Conservation (phyloP, 164 flowering plant genomes). For the Amborella trichopoda region DNA sequence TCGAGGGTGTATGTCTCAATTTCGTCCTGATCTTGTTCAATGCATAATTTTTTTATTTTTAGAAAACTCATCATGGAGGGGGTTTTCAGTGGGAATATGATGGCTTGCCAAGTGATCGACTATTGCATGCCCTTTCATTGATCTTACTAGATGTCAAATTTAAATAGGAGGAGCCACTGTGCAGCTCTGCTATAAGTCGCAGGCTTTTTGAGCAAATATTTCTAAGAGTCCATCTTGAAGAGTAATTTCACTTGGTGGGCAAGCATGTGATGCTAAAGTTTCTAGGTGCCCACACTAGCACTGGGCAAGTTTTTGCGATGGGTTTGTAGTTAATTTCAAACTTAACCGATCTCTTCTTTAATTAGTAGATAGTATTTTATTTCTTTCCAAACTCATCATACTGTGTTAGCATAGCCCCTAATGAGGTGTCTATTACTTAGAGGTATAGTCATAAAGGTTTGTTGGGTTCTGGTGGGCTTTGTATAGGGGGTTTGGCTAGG, state of each 20-base stretch:
- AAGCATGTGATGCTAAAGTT: not conserved
- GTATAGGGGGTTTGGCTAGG: not conserved
- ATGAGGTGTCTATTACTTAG: not conserved
- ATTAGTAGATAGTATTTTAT: not conserved
- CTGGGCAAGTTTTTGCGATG: not conserved
- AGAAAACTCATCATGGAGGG: no score
- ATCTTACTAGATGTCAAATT: no score
- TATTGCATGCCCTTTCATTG: no score
- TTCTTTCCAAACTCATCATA: not conserved
- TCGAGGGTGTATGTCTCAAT: no score
- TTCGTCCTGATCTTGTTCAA: no score
- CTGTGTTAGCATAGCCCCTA: not conserved
- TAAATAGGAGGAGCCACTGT: no score
- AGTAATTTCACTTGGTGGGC: not conserved
- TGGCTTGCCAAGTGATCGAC: no score
- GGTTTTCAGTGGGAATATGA: no score
- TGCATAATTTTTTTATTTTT: no score
- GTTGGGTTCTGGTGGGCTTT: not conserved
- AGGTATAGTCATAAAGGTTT: not conserved
- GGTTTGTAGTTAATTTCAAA: not conserved
- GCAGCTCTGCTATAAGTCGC: no score
- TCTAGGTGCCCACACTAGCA: not conserved
- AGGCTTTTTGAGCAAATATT: no score
- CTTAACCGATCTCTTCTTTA: not conserved
- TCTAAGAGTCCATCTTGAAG: not conserved